phyloP scores from a whole-genome alignment of 129 eudicot genomes.

The Flaveria sonorensis region DNA sequence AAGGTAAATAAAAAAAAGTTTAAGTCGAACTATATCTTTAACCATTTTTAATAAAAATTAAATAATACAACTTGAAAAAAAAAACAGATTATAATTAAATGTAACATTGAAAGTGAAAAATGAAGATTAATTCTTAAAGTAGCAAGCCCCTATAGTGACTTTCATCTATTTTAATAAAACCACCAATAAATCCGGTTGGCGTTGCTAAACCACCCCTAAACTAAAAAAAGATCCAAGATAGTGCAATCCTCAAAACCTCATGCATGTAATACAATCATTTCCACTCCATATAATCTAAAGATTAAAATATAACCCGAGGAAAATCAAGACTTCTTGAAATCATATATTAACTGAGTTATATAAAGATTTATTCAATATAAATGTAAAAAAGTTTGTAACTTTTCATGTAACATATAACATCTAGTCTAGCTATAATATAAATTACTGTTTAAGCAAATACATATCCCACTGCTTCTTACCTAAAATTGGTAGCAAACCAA shows the following conservation, averaged over 20 bases:
- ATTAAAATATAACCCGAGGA: neutral
- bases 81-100: no score
- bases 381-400: neutral
- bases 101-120: no score
- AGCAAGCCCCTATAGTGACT: no score
- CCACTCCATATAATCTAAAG: neutral
- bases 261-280: neutral
- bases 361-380: constrained; percentile 18
- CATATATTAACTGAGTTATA: neutral
- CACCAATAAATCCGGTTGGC: no score
- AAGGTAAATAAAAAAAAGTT: no score
- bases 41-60: no score
- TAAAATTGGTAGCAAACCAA: constrained; percentile 37
- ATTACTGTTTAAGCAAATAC: constrained; percentile 34
- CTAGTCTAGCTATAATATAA: constrained; percentile 24
- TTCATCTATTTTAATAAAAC: no score
- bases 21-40: no score
- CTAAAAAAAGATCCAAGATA: no score
- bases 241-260: neutral
- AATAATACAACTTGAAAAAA: no score
- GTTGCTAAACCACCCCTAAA: no score
- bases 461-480: constrained; percentile 38
- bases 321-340: constrained; percentile 16
- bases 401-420: constrained; percentile 24
- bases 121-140: no score